These are phyloP conservation scores for Arachis stenosperma DNA, from an alignment of 306 rosid genomes.

Conservation along the genomic window DNA sequence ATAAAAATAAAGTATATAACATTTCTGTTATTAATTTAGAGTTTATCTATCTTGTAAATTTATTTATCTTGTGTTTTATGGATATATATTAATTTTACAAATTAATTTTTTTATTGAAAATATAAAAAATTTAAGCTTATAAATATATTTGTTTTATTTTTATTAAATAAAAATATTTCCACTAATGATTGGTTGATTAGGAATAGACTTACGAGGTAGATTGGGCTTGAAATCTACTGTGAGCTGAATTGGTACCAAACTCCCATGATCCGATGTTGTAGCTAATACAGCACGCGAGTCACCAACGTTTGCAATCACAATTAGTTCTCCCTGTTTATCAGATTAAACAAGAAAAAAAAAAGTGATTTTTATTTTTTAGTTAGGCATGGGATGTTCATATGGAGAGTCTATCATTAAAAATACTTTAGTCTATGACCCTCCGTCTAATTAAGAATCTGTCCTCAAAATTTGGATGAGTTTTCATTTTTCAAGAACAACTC, in stretches of 20 bases:
- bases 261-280: conserved; percentile 69
- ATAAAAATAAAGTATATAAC: no score
- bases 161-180: no score
- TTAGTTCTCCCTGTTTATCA: conserved; percentile 59
- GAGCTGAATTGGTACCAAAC: conserved; percentile 65
- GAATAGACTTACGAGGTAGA: conserved; percentile 69
- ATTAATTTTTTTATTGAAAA: no score
- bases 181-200: not conserved
- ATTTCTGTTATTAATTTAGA: no score
- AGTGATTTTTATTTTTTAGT: not conserved
- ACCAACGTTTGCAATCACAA: conserved; percentile 78
- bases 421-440: not conserved
- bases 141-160: no score
- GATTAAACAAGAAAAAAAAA: not conserved
- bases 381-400: not conserved
- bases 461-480: not conserved
- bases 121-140: no score
- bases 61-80: no score
- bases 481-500: not conserved
- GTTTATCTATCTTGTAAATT: no score
- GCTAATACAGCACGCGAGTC: conserved; percentile 92
- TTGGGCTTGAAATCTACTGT: conserved; percentile 90
- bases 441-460: not conserved
- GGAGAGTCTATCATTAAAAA: not conserved
- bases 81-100: no score